phyloP scores from a whole-genome alignment of 345 rosid genomes.

The Murraya koenigii region DNA sequence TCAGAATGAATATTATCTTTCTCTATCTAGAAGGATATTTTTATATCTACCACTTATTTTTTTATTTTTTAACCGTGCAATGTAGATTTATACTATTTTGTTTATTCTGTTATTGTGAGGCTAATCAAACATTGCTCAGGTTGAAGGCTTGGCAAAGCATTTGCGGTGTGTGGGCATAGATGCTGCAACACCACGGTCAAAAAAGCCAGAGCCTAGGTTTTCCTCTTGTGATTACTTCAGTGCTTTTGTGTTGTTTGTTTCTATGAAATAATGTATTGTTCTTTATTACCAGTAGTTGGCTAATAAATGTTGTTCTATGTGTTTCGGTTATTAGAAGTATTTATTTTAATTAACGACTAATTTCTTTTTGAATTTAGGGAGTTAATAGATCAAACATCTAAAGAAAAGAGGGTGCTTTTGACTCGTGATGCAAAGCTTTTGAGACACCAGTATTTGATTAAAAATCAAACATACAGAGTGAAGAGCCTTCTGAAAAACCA shows the following conservation, averaged over 20 bases:
- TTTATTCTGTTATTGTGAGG: background rate
- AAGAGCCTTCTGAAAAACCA: slow-evolving; percentile 85
- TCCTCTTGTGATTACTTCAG: background rate
- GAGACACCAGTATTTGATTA: slow-evolving; percentile 71
- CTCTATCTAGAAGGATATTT: background rate
- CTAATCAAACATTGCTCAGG: slow-evolving; percentile 38
- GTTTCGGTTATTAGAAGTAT: background rate
- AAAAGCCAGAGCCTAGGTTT: slow-evolving; percentile 78
- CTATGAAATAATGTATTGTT: background rate
- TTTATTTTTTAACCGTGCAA: background rate
- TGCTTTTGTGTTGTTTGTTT: background rate
- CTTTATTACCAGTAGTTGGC: background rate
- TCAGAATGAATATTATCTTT: background rate
- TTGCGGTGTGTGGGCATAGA: slow-evolving; percentile 88
- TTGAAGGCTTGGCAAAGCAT: slow-evolving; percentile 97
- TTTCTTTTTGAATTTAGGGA: slow-evolving; percentile 45
- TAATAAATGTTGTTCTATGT: background rate
- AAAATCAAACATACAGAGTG: slow-evolving; percentile 74
- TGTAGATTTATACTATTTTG: background rate
- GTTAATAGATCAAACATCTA: slow-evolving; percentile 71
- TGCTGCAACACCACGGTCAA: slow-evolving; percentile 73
- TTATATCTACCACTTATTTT: background rate
- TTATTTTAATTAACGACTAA: background rate
- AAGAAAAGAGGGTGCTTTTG: slow-evolving; percentile 76
- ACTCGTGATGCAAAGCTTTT: slow-evolving; percentile 86